Evolutionary conservation across 805 yeast genomes (phyloP), one percentile per base, ranked within the genome.

Genomic region (Vanderwaltozyma yarrowii): DNA sequence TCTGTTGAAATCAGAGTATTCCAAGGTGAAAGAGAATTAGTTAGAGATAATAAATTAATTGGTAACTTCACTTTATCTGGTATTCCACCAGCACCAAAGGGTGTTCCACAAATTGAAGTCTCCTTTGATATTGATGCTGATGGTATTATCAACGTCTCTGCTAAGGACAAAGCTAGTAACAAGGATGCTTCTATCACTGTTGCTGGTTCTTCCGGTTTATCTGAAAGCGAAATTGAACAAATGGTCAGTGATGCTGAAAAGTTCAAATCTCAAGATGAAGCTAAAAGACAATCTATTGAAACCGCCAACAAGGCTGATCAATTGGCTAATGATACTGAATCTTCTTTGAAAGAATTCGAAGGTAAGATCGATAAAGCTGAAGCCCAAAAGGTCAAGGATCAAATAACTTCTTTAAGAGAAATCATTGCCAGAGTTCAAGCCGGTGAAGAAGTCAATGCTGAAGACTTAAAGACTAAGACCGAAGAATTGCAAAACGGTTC

Each of bases 11-110:
- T 89, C 83, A 96, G 95, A 70, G 97, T 89, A 53, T 89, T 82
- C 80, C 96, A 89, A 78, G 98, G 98, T 80, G 98, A 89, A 78
- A 92, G 98, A 77, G 94, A 89, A 61, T 83, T 87, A 87, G 87
- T 95, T 70, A 72, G 81, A 64, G 97, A 89, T 75, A 89, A 89
- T 86, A 85, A 95, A 65, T 76, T 81, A 62, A 81, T 89, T 67
- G 98, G 97, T 75, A 95, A 89, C 78, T 89, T 89, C 71, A 96
- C 89, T 76, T 81, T 89, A 67, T 84, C 86, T 71, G 94, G 92
- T 66, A 84, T 89, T 61, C 97, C 98, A 66, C 96, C 96, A 66
- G 77, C 92, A 39, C 85, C 87, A 51, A 82, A 83, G 63, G 92
- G 94, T 51, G 76, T 75, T 36, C 89, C 94, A 35, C 88, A 81